A percentile compares a stretch with the other conserved stretches of the same genome.
Conservation (phyloP, 495 filamentous ascomycete genomes). For the Aspergillus steynii region DNA sequence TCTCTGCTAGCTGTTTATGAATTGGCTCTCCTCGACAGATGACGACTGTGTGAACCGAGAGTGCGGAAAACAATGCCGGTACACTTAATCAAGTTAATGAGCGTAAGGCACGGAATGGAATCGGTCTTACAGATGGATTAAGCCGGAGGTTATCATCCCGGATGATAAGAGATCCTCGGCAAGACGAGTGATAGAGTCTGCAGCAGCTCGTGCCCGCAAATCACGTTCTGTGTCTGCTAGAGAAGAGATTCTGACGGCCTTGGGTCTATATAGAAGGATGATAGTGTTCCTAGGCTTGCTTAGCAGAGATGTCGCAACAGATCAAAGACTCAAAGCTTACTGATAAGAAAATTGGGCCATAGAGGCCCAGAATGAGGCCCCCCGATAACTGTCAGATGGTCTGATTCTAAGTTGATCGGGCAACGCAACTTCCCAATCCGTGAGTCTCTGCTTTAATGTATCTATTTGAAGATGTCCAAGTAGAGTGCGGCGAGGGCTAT, state of each 20-base stretch:
- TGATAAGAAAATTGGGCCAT: constrained; percentile 16
- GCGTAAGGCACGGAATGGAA: neutral
- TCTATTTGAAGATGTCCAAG: neutral
- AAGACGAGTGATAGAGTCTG: constrained; percentile 15
- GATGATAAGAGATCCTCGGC: constrained; percentile 19
- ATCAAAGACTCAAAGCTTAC: neutral
- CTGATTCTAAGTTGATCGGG: constrained; percentile 1
- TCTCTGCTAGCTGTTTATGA: constrained; percentile 18
- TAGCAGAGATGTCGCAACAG: neutral
- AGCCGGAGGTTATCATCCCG: constrained; percentile 1
- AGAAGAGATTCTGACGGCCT: constrained; percentile 5
- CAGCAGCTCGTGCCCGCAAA: constrained; percentile 12
- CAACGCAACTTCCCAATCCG: neutral
- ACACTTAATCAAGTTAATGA: constrained; percentile 6
- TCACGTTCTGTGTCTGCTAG: constrained; percentile 15
- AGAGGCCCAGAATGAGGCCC: constrained; percentile 14
- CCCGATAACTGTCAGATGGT: constrained; percentile 2
- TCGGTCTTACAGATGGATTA: constrained; percentile 1
- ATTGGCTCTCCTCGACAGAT: constrained; percentile 16
- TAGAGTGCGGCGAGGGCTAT: constrained; percentile 1
- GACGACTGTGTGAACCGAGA: constrained; percentile 16
- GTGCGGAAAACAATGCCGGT: constrained; percentile 16
- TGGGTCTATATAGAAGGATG: constrained; percentile 18
- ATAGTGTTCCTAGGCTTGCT: constrained; percentile 3
- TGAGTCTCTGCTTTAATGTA: neutral